Conservation (phyloP, 2,329 filamentous ascomycete species). For the Shiraia sp. region DNA sequence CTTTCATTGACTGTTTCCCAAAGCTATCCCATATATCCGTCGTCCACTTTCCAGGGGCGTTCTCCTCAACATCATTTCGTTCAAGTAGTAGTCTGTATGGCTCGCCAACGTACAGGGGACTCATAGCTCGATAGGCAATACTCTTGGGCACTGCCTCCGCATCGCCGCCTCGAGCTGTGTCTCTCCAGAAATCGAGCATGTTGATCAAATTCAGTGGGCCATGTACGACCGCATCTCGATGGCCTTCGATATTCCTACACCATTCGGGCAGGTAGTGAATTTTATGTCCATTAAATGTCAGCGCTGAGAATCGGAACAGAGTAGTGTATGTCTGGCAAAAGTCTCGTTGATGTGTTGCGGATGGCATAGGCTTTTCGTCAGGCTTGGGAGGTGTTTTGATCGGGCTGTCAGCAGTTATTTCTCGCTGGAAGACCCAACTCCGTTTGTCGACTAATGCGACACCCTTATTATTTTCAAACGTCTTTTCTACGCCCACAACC, state of each 20-base stretch:
- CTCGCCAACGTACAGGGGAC: conserved; percentile 38
- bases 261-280: conserved; percentile 84
- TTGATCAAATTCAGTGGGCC: conserved; percentile 75
- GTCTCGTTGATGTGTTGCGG: conserved; percentile 45
- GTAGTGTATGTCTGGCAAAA: conserved; percentile 70
- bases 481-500: conserved; percentile 62
- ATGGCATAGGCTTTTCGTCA: conserved; percentile 22
- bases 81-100: conserved; percentile 34
- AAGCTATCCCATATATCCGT: conserved; percentile 39
- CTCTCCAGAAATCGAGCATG: conserved; percentile 42
- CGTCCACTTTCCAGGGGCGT: conserved; percentile 17
- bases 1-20: conserved; percentile 38
- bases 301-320: conserved; percentile 87
- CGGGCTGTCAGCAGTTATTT: conserved; percentile 39
- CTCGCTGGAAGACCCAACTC: conserved; percentile 49
- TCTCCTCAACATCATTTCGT: neutral
- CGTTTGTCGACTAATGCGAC: conserved; percentile 43
- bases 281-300: conserved; percentile 89
- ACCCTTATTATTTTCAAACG: conserved; percentile 46
- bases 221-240: conserved; percentile 78
- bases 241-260: conserved; percentile 71
- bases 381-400: conserved; percentile 40
- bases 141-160: conserved; percentile 26
- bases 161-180: conserved; percentile 17
- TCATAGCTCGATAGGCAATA: conserved; percentile 38